Evolutionary conservation across 164 flowering plant genomes (phyloP).

Genomic region (Chimonanthus praecox): DNA sequence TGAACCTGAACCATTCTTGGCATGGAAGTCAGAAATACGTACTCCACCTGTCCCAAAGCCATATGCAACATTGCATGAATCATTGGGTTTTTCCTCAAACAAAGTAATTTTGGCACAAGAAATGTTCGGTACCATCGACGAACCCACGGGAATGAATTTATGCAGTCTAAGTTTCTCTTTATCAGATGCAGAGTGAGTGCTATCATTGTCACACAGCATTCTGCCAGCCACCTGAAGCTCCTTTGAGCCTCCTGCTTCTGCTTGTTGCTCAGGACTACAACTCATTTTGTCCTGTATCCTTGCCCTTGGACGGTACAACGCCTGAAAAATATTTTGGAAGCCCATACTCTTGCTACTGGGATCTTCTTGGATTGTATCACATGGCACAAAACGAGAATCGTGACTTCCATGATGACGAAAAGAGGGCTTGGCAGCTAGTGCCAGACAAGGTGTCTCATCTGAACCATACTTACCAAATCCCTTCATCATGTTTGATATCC

Average conservation of each 20-base stretch:
- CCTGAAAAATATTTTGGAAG: slow-evolving; percentile 56
- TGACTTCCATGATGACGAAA: slow-evolving; percentile 16
- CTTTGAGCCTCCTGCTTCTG: slow-evolving; percentile 16
- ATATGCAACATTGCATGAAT: slow-evolving; percentile 13
- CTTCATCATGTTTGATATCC: slow-evolving; percentile 79
- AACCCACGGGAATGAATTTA: slow-evolving; percentile 12
- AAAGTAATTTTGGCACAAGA: slow-evolving; percentile 10
- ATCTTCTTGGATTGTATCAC: slow-evolving; percentile 15
- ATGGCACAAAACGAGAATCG: slow-evolving; percentile 18
- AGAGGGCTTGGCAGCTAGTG: slow-evolving; percentile 28
- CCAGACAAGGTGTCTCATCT: slow-evolving; percentile 26
- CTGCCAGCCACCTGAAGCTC: slow-evolving; percentile 21
- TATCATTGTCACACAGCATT: slow-evolving; percentile 16
- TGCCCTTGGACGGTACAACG: slow-evolving; percentile 39
- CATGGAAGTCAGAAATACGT: slow-evolving; percentile 8
- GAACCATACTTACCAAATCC: slow-evolving; percentile 32
- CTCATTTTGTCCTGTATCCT: slow-evolving; percentile 14
- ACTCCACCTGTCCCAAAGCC: slow-evolving; percentile 14
- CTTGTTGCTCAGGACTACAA: slow-evolving; percentile 12
- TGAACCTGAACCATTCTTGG: slow-evolving; percentile 14
- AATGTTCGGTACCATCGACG: slow-evolving; percentile 14
- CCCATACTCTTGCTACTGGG: slow-evolving; percentile 31
- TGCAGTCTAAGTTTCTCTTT: slow-evolving; percentile 12
- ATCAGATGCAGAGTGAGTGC: slow-evolving; percentile 21
- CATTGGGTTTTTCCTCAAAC: slow-evolving; percentile 15